These are phyloP conservation scores for Jimgerdemannia lactiflua DNA, from an alignment of 192 early-diverging fungal genomes.

Conservation along the genomic window DNA sequence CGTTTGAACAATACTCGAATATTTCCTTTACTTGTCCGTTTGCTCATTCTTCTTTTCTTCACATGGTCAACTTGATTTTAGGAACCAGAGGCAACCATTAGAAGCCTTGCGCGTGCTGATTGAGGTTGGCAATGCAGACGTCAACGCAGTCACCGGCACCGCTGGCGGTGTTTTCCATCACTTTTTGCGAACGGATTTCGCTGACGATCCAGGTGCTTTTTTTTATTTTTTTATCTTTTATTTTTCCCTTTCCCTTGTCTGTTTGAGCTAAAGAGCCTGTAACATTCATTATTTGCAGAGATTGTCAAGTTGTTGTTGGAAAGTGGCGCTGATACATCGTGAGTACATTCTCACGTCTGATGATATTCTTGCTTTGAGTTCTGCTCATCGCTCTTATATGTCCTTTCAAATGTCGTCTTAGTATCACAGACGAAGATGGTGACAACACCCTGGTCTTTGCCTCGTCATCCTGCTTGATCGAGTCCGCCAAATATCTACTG, in stretches of 20 bases:
- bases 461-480: background rate
- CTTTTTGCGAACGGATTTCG: background rate
- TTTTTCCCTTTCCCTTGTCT: background rate
- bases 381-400: too few relatives aligned
- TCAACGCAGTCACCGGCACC: background rate
- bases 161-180: background rate
- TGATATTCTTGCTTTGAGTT: too few relatives aligned
- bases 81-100: background rate
- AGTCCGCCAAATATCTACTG: constrained; percentile 28
- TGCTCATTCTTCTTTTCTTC: background rate
- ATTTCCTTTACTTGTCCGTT: too few relatives aligned
- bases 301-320: constrained; percentile 31
- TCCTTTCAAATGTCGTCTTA: background rate
- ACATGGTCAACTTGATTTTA: background rate
- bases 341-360: background rate
- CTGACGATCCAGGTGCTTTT: background rate
- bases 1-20: too few relatives aligned
- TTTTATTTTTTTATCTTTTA: background rate
- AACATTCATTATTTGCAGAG: constrained; percentile 7
- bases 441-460: background rate
- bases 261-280: too few relatives aligned
- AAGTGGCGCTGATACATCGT: constrained; percentile 29
- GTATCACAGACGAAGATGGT: background rate
- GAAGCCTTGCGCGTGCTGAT: background rate
- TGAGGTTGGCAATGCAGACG: background rate